These are phyloP conservation scores for Penicillium sp. DNA, from an alignment of 2,329 filamentous ascomycete species.

Conservation along the genomic window DNA sequence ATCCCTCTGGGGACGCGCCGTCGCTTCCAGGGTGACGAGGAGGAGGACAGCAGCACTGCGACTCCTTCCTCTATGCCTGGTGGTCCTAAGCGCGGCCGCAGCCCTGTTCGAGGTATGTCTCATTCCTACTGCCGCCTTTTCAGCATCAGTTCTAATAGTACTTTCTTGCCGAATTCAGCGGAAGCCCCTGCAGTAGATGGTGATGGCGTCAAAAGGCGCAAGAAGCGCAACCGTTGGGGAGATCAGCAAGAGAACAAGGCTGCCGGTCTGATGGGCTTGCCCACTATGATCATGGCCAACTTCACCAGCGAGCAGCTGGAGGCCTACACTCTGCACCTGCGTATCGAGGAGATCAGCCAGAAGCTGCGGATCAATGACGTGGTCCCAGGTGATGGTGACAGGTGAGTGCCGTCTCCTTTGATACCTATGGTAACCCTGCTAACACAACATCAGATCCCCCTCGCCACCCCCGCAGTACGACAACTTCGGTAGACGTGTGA, in stretches of 20 bases:
- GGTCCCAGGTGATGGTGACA: constrained; percentile 91
- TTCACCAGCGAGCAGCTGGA: constrained; percentile 99
- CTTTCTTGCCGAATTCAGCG: constrained; percentile 25
- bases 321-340: constrained; percentile 91
- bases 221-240: constrained; percentile 99
- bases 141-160: constrained; percentile 25
- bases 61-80: constrained; percentile 49
- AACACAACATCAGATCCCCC: constrained; percentile 67
- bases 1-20: constrained; percentile 80
- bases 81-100: constrained; percentile 81
- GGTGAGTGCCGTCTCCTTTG: constrained; percentile 57
- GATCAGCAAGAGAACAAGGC: constrained; percentile 98
- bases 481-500: constrained; percentile 98
- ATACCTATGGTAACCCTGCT: constrained; percentile 13
- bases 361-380: constrained; percentile 99
- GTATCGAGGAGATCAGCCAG: constrained; percentile 98
- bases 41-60: constrained; percentile 47
- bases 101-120: constrained; percentile 73
- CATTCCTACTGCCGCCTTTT: not conserved
- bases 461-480: constrained; percentile 97
- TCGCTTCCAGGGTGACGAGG: constrained; percentile 70
- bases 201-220: constrained; percentile 82
- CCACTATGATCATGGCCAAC: constrained; percentile 92
- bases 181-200: constrained; percentile 64
- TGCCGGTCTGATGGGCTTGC: constrained; percentile 93